Evolutionary conservation across 2,329 filamentous ascomycete genomes (phyloP).

Genomic region (Thelonectria discophora): DNA sequence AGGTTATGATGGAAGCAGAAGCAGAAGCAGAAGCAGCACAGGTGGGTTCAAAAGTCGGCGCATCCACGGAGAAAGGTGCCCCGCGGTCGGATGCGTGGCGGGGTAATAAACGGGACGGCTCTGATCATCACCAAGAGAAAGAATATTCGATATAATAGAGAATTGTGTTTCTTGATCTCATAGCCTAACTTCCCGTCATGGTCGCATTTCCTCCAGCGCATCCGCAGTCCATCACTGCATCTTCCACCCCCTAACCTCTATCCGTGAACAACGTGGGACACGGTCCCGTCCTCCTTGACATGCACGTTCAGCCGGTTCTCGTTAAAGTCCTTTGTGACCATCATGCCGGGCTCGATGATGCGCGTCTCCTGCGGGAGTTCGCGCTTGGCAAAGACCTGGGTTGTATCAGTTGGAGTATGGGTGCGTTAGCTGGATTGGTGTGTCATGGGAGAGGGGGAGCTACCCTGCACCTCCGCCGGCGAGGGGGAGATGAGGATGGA

Average conservation of each 20-base stretch:
- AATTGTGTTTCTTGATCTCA: no score
- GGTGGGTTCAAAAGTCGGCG: slow-evolving; percentile 38
- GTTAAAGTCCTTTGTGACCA: slow-evolving; percentile 66
- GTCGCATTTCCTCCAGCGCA: no score
- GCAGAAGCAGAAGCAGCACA: background rate
- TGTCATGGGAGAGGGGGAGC: background rate
- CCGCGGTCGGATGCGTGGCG: slow-evolving; percentile 39
- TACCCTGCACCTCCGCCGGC: slow-evolving; percentile 1
- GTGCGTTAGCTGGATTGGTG: no score
- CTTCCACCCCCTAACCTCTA: slow-evolving; percentile 41
- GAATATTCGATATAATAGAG: no score
- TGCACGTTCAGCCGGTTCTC: slow-evolving; percentile 67
- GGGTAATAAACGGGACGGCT: slow-evolving; percentile 36
- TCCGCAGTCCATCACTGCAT: background rate
- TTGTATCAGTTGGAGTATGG: no score
- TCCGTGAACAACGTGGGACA: slow-evolving; percentile 66
- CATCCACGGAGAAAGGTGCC: slow-evolving; percentile 27
- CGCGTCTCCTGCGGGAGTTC: slow-evolving; percentile 66
- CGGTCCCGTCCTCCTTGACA: slow-evolving; percentile 67
- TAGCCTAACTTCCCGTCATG: no score
- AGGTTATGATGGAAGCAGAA: slow-evolving; percentile 1
- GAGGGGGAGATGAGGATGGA: background rate
- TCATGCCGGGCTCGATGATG: slow-evolving; percentile 64
- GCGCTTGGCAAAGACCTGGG: slow-evolving; percentile 66
- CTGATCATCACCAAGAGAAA: no score